Conservation (phyloP, 257 asterid species). For the Salvia rosmarinus region DNA sequence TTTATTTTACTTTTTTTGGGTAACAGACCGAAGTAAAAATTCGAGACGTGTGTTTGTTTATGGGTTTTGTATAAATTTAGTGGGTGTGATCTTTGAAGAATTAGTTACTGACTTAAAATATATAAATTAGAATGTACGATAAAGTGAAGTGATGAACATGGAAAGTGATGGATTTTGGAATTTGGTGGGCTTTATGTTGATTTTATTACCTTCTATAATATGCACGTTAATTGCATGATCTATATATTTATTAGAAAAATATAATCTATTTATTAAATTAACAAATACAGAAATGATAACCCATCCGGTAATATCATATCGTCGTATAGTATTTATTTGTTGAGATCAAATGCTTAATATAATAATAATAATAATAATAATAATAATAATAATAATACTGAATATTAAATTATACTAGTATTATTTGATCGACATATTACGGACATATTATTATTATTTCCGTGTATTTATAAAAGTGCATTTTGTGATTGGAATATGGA, state of each 20-base stretch:
- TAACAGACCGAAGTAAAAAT: background rate
- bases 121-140: slow-evolving; percentile 26
- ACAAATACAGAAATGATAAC: too few relatives aligned
- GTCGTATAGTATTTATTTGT: background rate
- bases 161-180: slow-evolving; percentile 22
- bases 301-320: background rate
- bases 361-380: background rate
- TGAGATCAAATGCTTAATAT: background rate
- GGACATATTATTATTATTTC: background rate
- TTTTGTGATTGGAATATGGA: background rate
- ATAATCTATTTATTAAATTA: too few relatives aligned
- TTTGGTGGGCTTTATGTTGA: background rate
- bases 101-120: background rate
- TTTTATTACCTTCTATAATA: background rate
- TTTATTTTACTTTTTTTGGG: background rate
- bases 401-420: background rate
- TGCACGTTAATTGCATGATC: slow-evolving; percentile 2
- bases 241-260: too few relatives aligned
- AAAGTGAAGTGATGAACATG: slow-evolving; percentile 3
- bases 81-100: background rate
- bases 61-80: background rate
- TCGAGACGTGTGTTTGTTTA: background rate
- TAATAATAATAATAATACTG: background rate
- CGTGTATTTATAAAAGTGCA: background rate
- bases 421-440: background rate